These are phyloP conservation scores for Daldinia concentrica DNA, from an alignment of 495 filamentous ascomycete species.

Conservation along the genomic window DNA sequence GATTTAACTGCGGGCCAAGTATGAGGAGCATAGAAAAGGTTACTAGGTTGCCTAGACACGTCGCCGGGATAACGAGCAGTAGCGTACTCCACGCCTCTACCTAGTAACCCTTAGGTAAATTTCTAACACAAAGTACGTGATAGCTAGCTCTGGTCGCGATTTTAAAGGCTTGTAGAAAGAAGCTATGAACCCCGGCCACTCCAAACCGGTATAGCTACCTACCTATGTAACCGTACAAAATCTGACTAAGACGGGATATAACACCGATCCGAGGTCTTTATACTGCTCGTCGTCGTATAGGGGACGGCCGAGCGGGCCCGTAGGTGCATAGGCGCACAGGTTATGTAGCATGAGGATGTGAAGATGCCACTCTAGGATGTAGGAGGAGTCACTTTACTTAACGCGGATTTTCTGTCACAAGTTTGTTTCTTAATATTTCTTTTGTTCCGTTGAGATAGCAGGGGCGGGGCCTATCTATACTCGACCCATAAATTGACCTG, in stretches of 20 bases:
- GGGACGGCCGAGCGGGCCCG: conserved; percentile 7
- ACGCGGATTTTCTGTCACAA: neutral
- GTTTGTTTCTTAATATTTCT: neutral
- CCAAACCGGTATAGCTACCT: neutral
- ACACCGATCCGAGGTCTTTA: neutral
- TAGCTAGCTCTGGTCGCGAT: neutral
- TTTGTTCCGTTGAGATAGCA: neutral
- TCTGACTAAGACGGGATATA: neutral
- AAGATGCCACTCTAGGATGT: neutral
- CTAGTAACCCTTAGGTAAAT: neutral
- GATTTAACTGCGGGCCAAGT: neutral
- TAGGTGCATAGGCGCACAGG: conserved; percentile 11
- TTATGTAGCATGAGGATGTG: conserved; percentile 5
- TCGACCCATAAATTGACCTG: neutral
- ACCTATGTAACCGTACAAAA: neutral
- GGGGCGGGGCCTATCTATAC: neutral
- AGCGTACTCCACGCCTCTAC: neutral
- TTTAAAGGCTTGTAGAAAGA: neutral
- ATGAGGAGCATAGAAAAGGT: neutral
- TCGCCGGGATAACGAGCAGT: neutral
- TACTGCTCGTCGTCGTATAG: neutral
- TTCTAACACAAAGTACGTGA: neutral
- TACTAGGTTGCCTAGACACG: neutral
- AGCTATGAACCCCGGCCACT: neutral
- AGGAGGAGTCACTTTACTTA: neutral